phyloP scores from a whole-genome alignment of 441 rosid genomes.

The Raphanus hybrid region DNA sequence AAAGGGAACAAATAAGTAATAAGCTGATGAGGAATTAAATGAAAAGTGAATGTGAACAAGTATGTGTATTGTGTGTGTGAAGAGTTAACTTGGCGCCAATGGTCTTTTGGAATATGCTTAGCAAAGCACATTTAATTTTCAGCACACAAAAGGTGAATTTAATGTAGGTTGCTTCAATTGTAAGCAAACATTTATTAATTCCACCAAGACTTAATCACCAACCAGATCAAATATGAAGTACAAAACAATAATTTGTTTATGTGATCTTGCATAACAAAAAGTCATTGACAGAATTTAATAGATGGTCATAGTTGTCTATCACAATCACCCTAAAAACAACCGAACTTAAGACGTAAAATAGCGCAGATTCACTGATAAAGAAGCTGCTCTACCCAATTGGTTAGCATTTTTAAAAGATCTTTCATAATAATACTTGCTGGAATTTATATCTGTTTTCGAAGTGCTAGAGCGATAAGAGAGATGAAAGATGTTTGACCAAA shows the following conservation, averaged over 20 bases:
- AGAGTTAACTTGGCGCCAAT: conserved; percentile 37
- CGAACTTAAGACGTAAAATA: too few species aligned
- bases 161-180: conserved; percentile 33
- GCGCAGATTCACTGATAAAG: too few species aligned
- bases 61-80: conserved; percentile 28
- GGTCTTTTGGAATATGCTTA: conserved; percentile 27
- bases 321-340: too few species aligned
- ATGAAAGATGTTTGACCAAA: not conserved
- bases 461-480: not conserved
- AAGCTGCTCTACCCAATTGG: not conserved
- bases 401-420: not conserved
- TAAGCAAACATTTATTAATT: conserved; percentile 35
- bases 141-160: conserved; percentile 18
- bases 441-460: not conserved
- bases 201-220: conserved; percentile 23
- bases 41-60: conserved; percentile 38
- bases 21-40: conserved; percentile 36
- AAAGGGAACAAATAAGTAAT: conserved; percentile 13
- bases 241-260: too few species aligned
- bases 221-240: not conserved
- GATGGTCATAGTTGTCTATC: too few species aligned
- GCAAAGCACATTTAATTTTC: conserved; percentile 31
- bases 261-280: too few species aligned
- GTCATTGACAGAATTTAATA: too few species aligned
- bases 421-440: not conserved